Conservation (phyloP, 257 asterid genomes). For the Penstemon davidsonii region DNA sequence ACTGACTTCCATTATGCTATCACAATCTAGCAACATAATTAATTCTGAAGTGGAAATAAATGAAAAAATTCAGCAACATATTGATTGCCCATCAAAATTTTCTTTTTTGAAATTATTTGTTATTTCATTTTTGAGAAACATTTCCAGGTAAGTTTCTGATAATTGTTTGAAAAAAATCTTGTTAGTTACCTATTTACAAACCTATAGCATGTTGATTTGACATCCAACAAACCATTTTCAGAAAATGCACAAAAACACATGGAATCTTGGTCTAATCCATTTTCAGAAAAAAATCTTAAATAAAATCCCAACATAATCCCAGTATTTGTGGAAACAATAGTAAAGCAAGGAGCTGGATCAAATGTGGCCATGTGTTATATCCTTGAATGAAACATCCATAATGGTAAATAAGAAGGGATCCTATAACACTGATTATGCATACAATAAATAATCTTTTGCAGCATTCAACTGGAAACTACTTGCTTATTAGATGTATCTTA, state of each 20-base stretch:
- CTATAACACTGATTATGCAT: neutral
- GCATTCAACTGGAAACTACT: neutral
- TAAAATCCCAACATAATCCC: neutral
- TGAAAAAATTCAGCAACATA: neutral
- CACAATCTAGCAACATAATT: constrained; percentile 16
- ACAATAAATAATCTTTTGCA: neutral
- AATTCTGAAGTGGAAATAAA: constrained; percentile 6
- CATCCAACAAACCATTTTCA: neutral
- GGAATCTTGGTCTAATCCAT: neutral
- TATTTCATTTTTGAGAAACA: neutral
- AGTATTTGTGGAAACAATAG: neutral
- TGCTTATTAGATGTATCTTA: neutral
- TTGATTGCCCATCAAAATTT: neutral
- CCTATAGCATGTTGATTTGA: neutral
- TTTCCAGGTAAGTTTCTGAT: neutral
- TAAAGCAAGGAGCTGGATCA: neutral
- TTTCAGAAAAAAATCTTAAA: neutral
- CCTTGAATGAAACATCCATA: neutral
- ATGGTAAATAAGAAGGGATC: neutral
- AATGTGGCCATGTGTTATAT: neutral
- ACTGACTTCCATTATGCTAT: constrained; percentile 15
- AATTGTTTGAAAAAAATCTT: neutral
- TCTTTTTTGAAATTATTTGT: neutral
- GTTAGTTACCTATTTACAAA: neutral
- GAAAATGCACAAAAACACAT: neutral